Conservation (phyloP, 2,329 filamentous ascomycete genomes). For the Beauveria sp. region DNA sequence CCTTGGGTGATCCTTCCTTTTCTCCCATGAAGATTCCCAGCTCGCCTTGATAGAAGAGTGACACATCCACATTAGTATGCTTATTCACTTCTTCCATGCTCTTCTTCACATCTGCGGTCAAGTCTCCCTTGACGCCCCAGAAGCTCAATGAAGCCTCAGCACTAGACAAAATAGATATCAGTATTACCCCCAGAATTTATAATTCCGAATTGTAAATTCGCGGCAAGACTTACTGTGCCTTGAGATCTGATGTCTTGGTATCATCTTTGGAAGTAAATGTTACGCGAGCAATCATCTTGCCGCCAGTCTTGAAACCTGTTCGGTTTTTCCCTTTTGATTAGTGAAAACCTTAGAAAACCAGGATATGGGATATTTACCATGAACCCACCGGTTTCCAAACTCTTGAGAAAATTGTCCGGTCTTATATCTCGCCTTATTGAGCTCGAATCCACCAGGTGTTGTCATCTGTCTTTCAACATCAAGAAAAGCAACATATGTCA, state of each 20-base stretch:
- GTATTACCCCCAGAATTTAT: not conserved
- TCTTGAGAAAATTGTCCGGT: not conserved
- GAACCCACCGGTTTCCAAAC: not conserved
- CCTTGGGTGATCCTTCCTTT: not conserved
- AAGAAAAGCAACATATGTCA: not conserved
- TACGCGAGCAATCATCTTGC: not conserved
- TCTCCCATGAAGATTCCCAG: not conserved
- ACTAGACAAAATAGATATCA: not conserved
- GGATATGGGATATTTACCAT: not conserved
- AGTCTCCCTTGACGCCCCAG: not conserved
- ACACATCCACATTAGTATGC: not conserved
- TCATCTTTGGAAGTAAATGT: not conserved
- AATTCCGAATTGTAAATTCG: accelerated
- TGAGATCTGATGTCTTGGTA: not conserved
- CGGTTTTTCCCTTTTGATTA: not conserved
- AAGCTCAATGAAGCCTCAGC: not conserved
- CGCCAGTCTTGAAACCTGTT: not conserved
- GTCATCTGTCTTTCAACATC: not conserved
- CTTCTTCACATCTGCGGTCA: not conserved
- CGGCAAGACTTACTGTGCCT: not conserved
- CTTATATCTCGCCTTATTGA: not conserved
- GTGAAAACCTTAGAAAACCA: not conserved
- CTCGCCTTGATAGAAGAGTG: not conserved
- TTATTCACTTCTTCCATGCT: not conserved
- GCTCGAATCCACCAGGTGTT: not conserved